phyloP scores from a whole-genome alignment of 768 basidiomycete species.

The Butyriboletus loyo region DNA sequence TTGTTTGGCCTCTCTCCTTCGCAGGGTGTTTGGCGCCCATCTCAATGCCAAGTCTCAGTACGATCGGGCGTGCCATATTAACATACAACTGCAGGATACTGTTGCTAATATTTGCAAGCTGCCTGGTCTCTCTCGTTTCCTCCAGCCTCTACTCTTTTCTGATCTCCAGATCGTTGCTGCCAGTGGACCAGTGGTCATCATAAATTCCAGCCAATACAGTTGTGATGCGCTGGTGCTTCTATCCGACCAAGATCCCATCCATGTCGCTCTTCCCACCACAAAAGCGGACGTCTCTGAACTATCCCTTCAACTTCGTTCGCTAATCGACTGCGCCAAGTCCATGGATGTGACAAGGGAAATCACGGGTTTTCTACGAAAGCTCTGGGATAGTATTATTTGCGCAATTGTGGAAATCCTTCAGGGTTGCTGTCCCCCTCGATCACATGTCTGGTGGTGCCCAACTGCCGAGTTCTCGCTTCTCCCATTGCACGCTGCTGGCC shows the following conservation, averaged over 20 bases:
- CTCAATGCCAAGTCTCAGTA: background rate
- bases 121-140: background rate
- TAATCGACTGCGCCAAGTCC: too few species aligned
- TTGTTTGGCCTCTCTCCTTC: background rate
- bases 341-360: too few species aligned
- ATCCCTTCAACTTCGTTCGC: background rate
- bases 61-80: background rate
- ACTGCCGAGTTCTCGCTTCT: too few species aligned
- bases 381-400: too few species aligned
- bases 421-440: too few species aligned
- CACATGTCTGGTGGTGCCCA: too few species aligned
- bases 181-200: too few species aligned
- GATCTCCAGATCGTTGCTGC: background rate
- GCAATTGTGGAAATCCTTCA: too few species aligned
- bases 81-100: background rate
- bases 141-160: background rate
- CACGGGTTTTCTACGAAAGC: too few species aligned
- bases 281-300: background rate
- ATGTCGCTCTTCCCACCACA: background rate
- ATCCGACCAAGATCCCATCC: background rate
- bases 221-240: background rate
- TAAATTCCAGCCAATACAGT: too few species aligned
- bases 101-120: background rate
- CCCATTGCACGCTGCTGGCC: too few species aligned
- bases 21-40: background rate